Conservation (phyloP, 371 early-diverging fungal genomes). For the Mucor piriformis region DNA sequence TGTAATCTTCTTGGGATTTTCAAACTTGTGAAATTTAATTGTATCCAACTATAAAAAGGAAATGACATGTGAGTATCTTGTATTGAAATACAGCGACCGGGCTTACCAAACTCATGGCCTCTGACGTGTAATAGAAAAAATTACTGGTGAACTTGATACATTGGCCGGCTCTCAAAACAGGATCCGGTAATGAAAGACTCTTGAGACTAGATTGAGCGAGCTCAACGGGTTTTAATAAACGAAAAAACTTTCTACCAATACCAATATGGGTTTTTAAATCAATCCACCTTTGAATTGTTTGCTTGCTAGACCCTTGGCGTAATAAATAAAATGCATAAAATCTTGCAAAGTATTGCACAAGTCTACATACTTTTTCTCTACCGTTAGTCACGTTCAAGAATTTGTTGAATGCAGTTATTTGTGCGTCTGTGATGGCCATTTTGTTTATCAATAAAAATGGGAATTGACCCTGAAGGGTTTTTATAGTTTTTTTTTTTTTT, state of each 20-base stretch:
- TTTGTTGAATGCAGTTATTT: constrained; percentile 30
- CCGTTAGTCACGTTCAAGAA: constrained; percentile 68
- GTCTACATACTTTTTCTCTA: constrained; percentile 78
- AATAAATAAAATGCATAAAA: constrained; percentile 61
- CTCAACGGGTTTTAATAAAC: constrained; percentile 60
- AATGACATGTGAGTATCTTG: too few relatives aligned
- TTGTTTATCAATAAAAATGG: neutral
- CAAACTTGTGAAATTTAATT: constrained; percentile 57
- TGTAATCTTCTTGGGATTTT: constrained; percentile 52
- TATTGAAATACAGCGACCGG: too few relatives aligned
- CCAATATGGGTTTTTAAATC: constrained; percentile 59
- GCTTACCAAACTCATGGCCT: constrained; percentile 61
- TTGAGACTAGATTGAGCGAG: constrained; percentile 58
- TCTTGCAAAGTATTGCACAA: constrained; percentile 78
- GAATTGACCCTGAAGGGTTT: too few relatives aligned
- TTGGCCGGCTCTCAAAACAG: constrained; percentile 43
- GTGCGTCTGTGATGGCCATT: constrained; percentile 23
- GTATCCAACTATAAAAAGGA: constrained; percentile 44
- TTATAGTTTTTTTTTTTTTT: too few relatives aligned
- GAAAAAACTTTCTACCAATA: constrained; percentile 64
- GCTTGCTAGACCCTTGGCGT: constrained; percentile 53
- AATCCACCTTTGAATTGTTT: constrained; percentile 50
- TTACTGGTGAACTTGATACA: constrained; percentile 55
- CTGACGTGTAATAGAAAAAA: constrained; percentile 57
- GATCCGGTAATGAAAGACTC: constrained; percentile 50